Conservation (phyloP, 345 rosid genomes). For the Brassica juncea region DNA sequence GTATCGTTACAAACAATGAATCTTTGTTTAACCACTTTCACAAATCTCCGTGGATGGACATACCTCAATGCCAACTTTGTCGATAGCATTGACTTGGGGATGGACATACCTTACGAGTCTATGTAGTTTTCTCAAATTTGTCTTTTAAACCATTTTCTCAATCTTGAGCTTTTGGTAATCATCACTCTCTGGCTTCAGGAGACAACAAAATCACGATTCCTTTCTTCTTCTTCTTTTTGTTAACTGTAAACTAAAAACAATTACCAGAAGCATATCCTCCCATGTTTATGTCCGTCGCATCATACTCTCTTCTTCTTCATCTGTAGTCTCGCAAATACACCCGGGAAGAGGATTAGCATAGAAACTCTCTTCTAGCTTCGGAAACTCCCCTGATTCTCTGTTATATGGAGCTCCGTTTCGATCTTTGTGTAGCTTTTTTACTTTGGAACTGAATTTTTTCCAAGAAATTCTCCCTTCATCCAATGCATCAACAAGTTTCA, state of each 20-base stretch:
- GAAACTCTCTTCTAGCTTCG: conserved; percentile 91
- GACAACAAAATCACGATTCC: conserved; percentile 6
- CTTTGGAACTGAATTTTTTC: conserved; percentile 84
- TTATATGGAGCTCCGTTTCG: conserved; percentile 71
- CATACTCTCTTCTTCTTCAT: conserved; percentile 36
- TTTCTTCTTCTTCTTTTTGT: conserved; percentile 8
- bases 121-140: conserved; percentile 7
- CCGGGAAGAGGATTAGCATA: conserved; percentile 90
- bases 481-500: conserved; percentile 71
- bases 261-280: conserved; percentile 24
- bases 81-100: conserved; percentile 8
- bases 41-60: conserved; percentile 25
- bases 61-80: conserved; percentile 17
- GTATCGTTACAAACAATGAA: conserved; percentile 41
- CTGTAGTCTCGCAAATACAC: conserved; percentile 65
- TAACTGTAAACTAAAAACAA: conserved; percentile 25
- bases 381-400: conserved; percentile 77
- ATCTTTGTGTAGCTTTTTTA: conserved; percentile 73
- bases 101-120: conserved; percentile 2
- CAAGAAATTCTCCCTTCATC: conserved; percentile 79
- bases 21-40: conserved; percentile 31
- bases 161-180: conserved; percentile 25
- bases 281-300: conserved; percentile 15
- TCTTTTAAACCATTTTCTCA: conserved; percentile 24
- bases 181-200: conserved; percentile 22